These are phyloP conservation scores for Penicillium crystallinum DNA, from an alignment of 495 filamentous ascomycete genomes.

Conservation along the genomic window DNA sequence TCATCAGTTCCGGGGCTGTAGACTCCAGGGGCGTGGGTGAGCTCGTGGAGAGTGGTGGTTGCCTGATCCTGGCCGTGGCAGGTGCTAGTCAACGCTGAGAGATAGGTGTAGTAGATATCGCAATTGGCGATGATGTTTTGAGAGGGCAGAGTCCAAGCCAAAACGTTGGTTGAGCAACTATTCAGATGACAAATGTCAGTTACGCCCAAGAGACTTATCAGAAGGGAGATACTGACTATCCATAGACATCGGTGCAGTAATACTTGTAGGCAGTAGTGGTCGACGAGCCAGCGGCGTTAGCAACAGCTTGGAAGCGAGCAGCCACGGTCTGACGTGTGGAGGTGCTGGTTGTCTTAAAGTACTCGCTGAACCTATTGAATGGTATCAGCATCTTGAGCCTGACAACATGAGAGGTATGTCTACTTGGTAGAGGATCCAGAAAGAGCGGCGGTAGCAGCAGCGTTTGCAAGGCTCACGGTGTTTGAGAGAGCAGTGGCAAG, in stretches of 20 bases:
- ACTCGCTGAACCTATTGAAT: constrained; percentile 41
- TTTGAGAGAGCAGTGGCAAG: constrained; percentile 45
- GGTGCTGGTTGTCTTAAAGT: constrained; percentile 54
- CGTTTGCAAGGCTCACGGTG: constrained; percentile 45
- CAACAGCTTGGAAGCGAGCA: constrained; percentile 45
- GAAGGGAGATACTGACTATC: constrained; percentile 18
- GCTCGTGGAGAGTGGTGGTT: constrained; percentile 57
- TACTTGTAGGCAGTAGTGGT: constrained; percentile 40
- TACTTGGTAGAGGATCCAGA: constrained; percentile 43
- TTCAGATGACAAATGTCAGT: background rate
- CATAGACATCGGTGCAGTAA: constrained; percentile 49
- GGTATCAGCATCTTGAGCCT: background rate
- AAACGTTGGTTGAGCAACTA: constrained; percentile 42
- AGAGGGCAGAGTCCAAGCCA: constrained; percentile 54
- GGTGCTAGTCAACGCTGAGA: constrained; percentile 35
- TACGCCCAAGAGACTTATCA: background rate
- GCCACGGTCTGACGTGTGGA: constrained; percentile 45
- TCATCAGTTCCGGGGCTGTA: constrained; percentile 54
- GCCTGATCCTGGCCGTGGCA: constrained; percentile 58
- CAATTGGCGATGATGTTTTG: constrained; percentile 52
- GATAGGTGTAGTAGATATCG: constrained; percentile 47
- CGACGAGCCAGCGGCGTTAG: constrained; percentile 43
- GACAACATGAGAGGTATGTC: background rate
- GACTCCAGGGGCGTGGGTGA: constrained; percentile 55
- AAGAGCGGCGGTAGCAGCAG: constrained; percentile 49